Evolutionary conservation across 2,329 filamentous ascomycete species (phyloP).

Genomic region (Colletotrichum nymphaeae): DNA sequence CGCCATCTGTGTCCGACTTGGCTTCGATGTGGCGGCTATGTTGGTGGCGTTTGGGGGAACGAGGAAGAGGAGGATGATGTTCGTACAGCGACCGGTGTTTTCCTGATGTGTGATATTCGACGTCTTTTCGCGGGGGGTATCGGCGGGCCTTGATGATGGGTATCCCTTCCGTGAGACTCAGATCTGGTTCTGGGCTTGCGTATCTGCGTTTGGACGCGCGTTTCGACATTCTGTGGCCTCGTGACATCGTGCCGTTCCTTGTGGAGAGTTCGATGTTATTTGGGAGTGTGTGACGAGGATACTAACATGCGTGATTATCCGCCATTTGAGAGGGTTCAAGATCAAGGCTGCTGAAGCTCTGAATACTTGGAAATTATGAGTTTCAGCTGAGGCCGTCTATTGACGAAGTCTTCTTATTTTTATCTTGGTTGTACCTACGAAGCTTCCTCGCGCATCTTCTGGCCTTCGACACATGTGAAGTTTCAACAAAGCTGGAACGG

Average conservation of each 20-base stretch:
- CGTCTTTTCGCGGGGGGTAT: not conserved
- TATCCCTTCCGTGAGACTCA: not conserved
- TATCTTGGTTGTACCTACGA: not conserved
- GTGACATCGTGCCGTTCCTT: conserved; percentile 7
- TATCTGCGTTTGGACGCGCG: not conserved
- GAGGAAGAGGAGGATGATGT: not conserved
- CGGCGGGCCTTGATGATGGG: not conserved
- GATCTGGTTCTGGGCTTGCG: not conserved
- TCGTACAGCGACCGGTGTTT: not conserved
- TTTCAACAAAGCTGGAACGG: not conserved
- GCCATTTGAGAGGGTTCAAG: not conserved
- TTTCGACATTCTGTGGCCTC: conserved; percentile 2
- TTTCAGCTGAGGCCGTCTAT: not conserved
- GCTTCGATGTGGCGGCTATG: not conserved
- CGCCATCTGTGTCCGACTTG: conserved; percentile 20
- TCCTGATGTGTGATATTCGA: not conserved
- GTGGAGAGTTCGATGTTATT: not conserved
- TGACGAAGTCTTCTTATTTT: not conserved
- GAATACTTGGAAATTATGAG: too few relatives aligned
- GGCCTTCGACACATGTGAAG: too few relatives aligned
- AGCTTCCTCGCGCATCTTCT: not conserved
- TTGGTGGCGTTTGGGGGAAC: not conserved
- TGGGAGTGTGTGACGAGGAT: not conserved
- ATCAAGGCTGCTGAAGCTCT: not conserved
- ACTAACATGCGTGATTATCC: not conserved